Conservation (phyloP, 1,139 yeast species). For the Geotrichum cucujoidarum region DNA sequence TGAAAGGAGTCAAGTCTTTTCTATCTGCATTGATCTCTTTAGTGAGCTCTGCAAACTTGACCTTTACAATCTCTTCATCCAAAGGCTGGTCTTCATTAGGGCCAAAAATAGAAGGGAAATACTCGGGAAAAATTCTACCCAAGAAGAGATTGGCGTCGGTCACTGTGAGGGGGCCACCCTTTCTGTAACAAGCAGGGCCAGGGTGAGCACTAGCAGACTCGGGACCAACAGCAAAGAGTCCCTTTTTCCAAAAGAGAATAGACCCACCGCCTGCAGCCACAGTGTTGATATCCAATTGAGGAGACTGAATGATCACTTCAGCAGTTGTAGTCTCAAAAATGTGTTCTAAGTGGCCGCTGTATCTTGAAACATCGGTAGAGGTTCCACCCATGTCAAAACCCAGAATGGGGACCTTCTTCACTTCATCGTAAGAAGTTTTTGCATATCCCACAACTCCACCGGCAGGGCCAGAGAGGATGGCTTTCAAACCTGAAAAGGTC, state of each 20-base stretch:
- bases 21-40: conserved; percentile 41
- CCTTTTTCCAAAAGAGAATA: conserved; percentile 47
- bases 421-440: conserved; percentile 41
- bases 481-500: conserved; percentile 48
- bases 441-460: conserved; percentile 59
- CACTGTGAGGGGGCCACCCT: conserved; percentile 53
- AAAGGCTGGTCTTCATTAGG: conserved; percentile 48
- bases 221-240: conserved; percentile 52
- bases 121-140: conserved; percentile 48
- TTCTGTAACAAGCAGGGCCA: conserved; percentile 55
- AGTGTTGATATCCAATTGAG: conserved; percentile 53
- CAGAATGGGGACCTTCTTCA: conserved; percentile 40
- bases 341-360: conserved; percentile 46
- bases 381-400: conserved; percentile 64
- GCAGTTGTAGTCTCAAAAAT: conserved; percentile 54
- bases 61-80: conserved; percentile 41
- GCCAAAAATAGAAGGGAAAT: conserved; percentile 52
- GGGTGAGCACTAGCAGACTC: conserved; percentile 56
- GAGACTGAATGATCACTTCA: conserved; percentile 52
- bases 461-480: conserved; percentile 55
- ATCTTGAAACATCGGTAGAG: conserved; percentile 53
- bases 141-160: conserved; percentile 52
- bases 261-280: conserved; percentile 63
- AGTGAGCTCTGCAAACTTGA: conserved; percentile 43
- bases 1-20: conserved; percentile 26